A percentile compares a stretch with the other conserved stretches of the same genome.
These are phyloP conservation scores for Aspergillus amoenus DNA, from an alignment of 2,329 filamentous ascomycete species.

Conservation along the genomic window DNA sequence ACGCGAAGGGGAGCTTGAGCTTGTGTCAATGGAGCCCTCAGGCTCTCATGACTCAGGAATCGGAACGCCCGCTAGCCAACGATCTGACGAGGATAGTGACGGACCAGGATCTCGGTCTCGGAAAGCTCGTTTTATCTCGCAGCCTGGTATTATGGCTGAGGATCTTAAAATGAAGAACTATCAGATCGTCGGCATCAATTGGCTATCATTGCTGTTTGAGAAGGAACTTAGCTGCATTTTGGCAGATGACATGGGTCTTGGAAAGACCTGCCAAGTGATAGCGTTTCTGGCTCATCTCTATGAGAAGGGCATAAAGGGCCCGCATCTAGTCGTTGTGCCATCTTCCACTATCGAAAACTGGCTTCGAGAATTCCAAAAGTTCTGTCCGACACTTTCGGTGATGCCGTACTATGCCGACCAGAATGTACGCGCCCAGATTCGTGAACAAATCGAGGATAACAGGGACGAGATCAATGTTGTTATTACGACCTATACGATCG, in stretches of 20 bases:
- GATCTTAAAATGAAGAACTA: conserved; percentile 84
- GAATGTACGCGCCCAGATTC: conserved; percentile 65
- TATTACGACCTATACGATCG: conserved; percentile 70
- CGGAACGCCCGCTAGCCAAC: conserved; percentile 58
- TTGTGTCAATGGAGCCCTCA: conserved; percentile 53
- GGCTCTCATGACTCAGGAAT: conserved; percentile 64
- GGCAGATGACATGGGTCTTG: conserved; percentile 93
- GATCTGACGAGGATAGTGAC: conserved; percentile 49
- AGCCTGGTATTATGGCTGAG: conserved; percentile 76
- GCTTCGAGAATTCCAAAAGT: conserved; percentile 84
- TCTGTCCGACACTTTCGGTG: conserved; percentile 75
- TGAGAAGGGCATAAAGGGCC: conserved; percentile 66
- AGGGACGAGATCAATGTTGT: conserved; percentile 67
- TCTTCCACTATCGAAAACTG: conserved; percentile 95
- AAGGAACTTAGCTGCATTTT: conserved; percentile 83
- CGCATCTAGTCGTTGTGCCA: conserved; percentile 83
- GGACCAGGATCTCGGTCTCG: conserved; percentile 34
- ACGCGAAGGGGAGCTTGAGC: conserved; percentile 61
- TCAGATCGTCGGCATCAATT: conserved; percentile 91
- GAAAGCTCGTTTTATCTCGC: conserved; percentile 53
- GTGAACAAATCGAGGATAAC: conserved; percentile 64
- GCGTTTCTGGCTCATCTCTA: conserved; percentile 83
- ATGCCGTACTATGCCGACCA: conserved; percentile 72
- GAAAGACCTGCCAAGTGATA: conserved; percentile 97
- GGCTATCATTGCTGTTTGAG: conserved; percentile 81